Evolutionary conservation across 2,329 filamentous ascomycete genomes (phyloP).

Genomic region (Exserohilum turcica): DNA sequence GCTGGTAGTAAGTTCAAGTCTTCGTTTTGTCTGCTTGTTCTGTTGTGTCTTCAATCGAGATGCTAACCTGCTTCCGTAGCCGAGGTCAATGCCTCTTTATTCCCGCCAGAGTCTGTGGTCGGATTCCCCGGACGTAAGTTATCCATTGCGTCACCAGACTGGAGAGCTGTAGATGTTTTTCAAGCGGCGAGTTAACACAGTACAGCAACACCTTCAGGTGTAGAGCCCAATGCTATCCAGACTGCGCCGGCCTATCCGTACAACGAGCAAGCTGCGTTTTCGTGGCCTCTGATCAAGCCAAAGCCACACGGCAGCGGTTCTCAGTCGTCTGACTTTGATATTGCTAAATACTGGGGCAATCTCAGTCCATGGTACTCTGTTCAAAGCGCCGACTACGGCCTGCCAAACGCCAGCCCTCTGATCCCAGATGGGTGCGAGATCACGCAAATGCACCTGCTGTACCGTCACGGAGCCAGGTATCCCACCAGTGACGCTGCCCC

Average conservation of each 20-base stretch:
- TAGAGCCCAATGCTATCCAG: slow-evolving; percentile 35
- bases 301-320: slow-evolving; percentile 28
- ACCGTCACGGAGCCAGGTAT: slow-evolving; percentile 40
- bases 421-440: slow-evolving; percentile 34
- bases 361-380: slow-evolving; percentile 39
- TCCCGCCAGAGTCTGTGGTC: slow-evolving; percentile 35
- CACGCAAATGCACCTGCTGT: slow-evolving; percentile 37
- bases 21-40: background rate
- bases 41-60: background rate
- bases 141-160: background rate
- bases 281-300: slow-evolving; percentile 30
- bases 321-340: slow-evolving; percentile 30
- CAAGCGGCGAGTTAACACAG: background rate
- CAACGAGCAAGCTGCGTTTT: slow-evolving; percentile 27
- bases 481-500: slow-evolving; percentile 36
- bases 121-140: slow-evolving; percentile 32
- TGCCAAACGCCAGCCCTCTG: slow-evolving; percentile 33
- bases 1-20: slow-evolving; percentile 35
- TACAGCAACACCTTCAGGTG: slow-evolving; percentile 33
- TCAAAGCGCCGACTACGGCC: slow-evolving; percentile 34
- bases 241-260: slow-evolving; percentile 38
- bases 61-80: slow-evolving; percentile 19
- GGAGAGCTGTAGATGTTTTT: too few relatives aligned
- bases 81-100: slow-evolving; percentile 28
- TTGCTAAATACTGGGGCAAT: slow-evolving; percentile 40